Base-by-base conservation (phyloP, 2,329 filamentous ascomycete species). In the Hypoxylon rubiginosum region DNA sequence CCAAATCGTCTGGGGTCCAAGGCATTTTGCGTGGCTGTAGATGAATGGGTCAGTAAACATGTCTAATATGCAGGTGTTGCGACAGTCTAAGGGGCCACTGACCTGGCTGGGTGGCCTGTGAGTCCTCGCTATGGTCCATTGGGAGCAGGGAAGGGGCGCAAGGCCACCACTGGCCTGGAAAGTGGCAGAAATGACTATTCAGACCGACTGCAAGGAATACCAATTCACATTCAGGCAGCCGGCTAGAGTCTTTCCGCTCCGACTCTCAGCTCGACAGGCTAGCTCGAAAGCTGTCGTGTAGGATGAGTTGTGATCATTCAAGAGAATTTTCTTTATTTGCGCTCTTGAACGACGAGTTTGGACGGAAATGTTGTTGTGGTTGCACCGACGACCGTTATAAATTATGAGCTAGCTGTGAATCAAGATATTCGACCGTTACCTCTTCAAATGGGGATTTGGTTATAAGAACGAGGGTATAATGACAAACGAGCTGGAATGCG, bases 1-100 rank as follows among this genome's bases (percentile, higher is more conserved):
- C 93, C 93, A 67, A 92, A 78, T 58, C 93, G 90, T 68, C 93
- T 88, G 43, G 93, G 93, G 77, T 97, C 94, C 70, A 94, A 82
- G 74, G 92, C 88, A 76, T 89, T 90, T 77, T 97, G 94, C 15
- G 94, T 97, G 60, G 91, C 90, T 88, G 70, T 17, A 67, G 28
- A 57, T 28, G 36, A 36, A 57, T 45, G 24, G 21, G 50, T 62
- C 46, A 69, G 66, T 53, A 13, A 62, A 43, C n/a, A 51, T 36
- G 43, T 26, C n/a, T 46, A 26, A 13, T 36, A 49, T 39, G 43
- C 4, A 43, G 26, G 26, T 34, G 9, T 54, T 24, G 43, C 7
- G 30, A 34, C 43, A 24, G 32, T 26, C 13, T 48, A 13, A 21
- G 30, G 24, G 48, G 28, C 71, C 68, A 62, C 71, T 68, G 60